Evolutionary conservation across 352 stramenopile species (phyloP).

Genomic region (Thalassiosira mediterranea): DNA sequence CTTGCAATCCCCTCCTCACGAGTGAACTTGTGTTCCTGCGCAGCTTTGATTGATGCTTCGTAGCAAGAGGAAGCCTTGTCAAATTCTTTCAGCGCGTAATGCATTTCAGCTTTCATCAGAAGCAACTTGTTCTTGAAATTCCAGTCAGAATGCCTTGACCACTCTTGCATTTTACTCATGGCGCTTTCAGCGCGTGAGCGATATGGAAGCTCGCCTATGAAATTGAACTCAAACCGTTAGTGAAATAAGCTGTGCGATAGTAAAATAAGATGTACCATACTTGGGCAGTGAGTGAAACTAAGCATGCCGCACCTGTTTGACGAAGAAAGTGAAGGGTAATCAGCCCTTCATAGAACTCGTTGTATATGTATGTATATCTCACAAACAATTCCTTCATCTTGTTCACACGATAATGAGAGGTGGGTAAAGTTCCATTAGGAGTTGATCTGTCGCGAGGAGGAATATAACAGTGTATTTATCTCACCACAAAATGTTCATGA

Average conservation of each 20-base stretch:
- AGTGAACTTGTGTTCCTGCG: conserved; percentile 38
- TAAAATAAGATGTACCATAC: too few relatives aligned
- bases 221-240: too few relatives aligned
- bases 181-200: too few relatives aligned
- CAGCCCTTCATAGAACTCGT: conserved; percentile 22
- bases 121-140: conserved; percentile 48
- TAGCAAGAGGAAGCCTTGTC: conserved; percentile 32
- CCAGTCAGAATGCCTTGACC: conserved; percentile 38
- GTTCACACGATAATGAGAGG: too few relatives aligned
- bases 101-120: conserved; percentile 39
- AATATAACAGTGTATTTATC: too few relatives aligned
- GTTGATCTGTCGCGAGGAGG: too few relatives aligned
- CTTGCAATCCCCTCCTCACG: conserved; percentile 38
- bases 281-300: too few relatives aligned
- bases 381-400: conserved; percentile 3
- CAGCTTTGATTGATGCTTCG: conserved; percentile 38
- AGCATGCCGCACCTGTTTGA: conserved; percentile 17
- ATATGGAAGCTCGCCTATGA: too few relatives aligned
- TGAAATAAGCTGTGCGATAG: too few relatives aligned
- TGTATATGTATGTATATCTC: conserved; percentile 4
- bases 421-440: too few relatives aligned
- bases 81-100: conserved; percentile 23
- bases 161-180: conserved; percentile 24
- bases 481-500: too few relatives aligned
- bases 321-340: conserved; percentile 26